Evolutionary conservation across 2,329 filamentous ascomycete genomes (phyloP), one percentile per base, ranked within the genome.

Genomic region (Elsinoe fawcettii): DNA sequence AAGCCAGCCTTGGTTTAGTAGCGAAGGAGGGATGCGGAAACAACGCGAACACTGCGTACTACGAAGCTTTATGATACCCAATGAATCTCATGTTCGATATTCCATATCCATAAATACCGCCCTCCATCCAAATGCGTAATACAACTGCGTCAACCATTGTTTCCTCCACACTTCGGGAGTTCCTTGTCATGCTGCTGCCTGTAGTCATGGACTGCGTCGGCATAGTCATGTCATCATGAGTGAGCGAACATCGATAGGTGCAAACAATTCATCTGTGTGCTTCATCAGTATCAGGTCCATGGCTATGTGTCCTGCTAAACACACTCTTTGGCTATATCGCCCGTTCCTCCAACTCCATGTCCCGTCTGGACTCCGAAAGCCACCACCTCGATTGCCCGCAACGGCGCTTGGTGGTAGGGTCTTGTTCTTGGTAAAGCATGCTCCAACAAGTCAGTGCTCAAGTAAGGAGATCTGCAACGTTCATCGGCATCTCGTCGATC

Each of bases 401-500:
- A 12, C 16, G n/a, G 14, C 18, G 9, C 44, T 47, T 47, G 30
- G 27, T 9, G 27, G 27, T 5, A 5, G 9, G 9, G 5, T 30
- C 27, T 30, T 9, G 9, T 30, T 16, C 14, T 43, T 43, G 3
- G 39, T n/a, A 16, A 3, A 7, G 4, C 16, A 11, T 6, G 20
- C 1, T 12, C 41, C 1, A 20, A 12, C 6, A 4, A 18, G 7
- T n/a, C 12, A 14, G 39, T 49, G 43, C 59, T 63, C 61, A 71
- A 32, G 69, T 66, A n/a, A 72, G 64, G 49, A 72, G 59, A 62
- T 72, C 70, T 18, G 70, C 69, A 22, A 72, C 69, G 69, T 96
- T 96, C 91, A 96, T 96, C 16, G 91, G 91, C 91, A 96, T 96
- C 78, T 96, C 91, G 66, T 96, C 91, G 65, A 96, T 96, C 76